Percentiles rank a stretch among this genome's conserved stretches.
phyloP scores from a whole-genome alignment of 2,329 filamentous ascomycete species.

The Herpotrichia juniperi region DNA sequence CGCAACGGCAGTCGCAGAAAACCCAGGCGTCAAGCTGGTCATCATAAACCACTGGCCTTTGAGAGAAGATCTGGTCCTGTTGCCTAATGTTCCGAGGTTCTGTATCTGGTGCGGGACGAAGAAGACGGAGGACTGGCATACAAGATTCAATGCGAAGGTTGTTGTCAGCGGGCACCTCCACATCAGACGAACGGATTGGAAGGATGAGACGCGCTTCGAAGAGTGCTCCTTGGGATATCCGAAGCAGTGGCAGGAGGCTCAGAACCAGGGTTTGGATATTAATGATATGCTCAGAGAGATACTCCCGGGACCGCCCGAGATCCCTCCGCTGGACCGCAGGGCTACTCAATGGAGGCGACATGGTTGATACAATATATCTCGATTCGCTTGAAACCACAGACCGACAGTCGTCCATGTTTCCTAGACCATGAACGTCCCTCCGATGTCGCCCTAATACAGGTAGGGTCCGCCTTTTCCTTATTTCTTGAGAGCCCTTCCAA shows the following conservation, averaged over 20 bases:
- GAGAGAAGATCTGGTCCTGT: slow-evolving; percentile 51
- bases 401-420: neutral
- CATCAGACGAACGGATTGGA: slow-evolving; percentile 54
- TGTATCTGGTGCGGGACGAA: slow-evolving; percentile 56
- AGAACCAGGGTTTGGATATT: slow-evolving; percentile 50
- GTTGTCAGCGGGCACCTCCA: slow-evolving; percentile 56
- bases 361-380: slow-evolving; percentile 19
- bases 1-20: slow-evolving; percentile 33
- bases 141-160: slow-evolving; percentile 52
- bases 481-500: neutral
- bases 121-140: slow-evolving; percentile 55
- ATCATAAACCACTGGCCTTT: slow-evolving; percentile 57
- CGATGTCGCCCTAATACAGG: no score
- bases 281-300: slow-evolving; percentile 55
- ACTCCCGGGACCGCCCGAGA: slow-evolving; percentile 47
- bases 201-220: slow-evolving; percentile 53
- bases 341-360: slow-evolving; percentile 37
- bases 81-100: slow-evolving; percentile 52
- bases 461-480: neutral
- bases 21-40: slow-evolving; percentile 45
- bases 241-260: slow-evolving; percentile 53
- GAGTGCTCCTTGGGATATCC: slow-evolving; percentile 56
- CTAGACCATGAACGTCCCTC: no score
- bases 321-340: slow-evolving; percentile 28
- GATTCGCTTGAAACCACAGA: neutral